Evolutionary conservation across 1,284 basidiomycete genomes (phyloP).

Genomic region (Irpex rosettiformis): DNA sequence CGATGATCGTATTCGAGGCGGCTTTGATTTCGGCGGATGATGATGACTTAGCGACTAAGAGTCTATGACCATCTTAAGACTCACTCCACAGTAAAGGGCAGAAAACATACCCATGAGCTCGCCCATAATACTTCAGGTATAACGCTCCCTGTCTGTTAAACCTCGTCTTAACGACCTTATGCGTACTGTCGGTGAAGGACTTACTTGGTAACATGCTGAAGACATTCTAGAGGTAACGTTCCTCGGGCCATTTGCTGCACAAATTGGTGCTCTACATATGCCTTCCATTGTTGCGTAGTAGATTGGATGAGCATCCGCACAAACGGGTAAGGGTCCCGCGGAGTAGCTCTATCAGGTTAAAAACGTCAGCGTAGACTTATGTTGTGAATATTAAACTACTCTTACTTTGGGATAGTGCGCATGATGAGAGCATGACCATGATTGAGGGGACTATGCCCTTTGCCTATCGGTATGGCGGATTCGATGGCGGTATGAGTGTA

Average conservation of each 20-base stretch:
- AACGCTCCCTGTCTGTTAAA: slow-evolving; percentile 68
- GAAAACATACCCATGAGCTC: slow-evolving; percentile 61
- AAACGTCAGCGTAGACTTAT: slow-evolving; percentile 24
- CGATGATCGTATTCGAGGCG: slow-evolving; percentile 64
- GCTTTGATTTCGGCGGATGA: slow-evolving; percentile 62
- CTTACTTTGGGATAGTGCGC: slow-evolving; percentile 58
- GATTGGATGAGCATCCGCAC: slow-evolving; percentile 64
- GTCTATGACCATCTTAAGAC: slow-evolving; percentile 32
- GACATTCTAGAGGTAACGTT: slow-evolving; percentile 60
- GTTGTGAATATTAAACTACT: too few species aligned
- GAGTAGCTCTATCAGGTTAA: slow-evolving; percentile 47
- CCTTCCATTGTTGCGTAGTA: slow-evolving; percentile 60
- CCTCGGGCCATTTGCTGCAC: slow-evolving; percentile 74
- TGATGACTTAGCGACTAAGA: slow-evolving; percentile 77
- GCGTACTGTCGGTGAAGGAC: slow-evolving; percentile 18
- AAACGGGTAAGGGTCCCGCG: slow-evolving; percentile 66
- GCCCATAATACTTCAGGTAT: slow-evolving; percentile 76
- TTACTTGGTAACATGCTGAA: slow-evolving; percentile 85
- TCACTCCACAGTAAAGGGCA: not conserved
- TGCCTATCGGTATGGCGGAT: slow-evolving; percentile 67
- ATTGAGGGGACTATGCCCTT: slow-evolving; percentile 85
- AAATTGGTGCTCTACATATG: slow-evolving; percentile 83
- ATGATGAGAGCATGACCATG: slow-evolving; percentile 68
- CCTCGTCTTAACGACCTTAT: not conserved
- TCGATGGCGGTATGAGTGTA: slow-evolving; percentile 82